A percentile compares a stretch with the other conserved stretches of the same genome.
phyloP scores from a whole-genome alignment of 2,329 filamentous ascomycete genomes.

The Phialocephala subalpina region DNA sequence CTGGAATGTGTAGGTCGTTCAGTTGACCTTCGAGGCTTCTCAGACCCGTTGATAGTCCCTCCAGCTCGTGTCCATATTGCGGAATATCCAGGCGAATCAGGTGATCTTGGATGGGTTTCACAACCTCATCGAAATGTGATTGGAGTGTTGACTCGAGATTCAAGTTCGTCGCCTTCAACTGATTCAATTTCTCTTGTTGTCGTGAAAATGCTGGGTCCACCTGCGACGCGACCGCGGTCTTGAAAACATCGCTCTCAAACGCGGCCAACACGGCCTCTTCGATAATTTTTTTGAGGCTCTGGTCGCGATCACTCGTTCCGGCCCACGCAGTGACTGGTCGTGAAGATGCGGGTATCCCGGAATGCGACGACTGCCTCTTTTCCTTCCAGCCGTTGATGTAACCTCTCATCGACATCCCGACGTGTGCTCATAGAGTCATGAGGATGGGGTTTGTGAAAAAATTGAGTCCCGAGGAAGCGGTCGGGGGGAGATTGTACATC shows the following conservation, averaged over 20 bases:
- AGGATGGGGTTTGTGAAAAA: not conserved
- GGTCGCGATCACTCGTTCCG: slow-evolving; percentile 26
- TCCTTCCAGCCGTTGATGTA: slow-evolving; percentile 35
- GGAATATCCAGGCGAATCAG: slow-evolving; percentile 30
- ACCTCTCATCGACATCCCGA: slow-evolving; percentile 27
- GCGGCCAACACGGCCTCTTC: slow-evolving; percentile 33
- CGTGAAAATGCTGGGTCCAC: slow-evolving; percentile 32
- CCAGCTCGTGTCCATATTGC: slow-evolving; percentile 29
- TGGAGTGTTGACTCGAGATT: slow-evolving; percentile 35
- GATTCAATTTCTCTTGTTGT: slow-evolving; percentile 36
- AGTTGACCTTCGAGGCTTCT: slow-evolving; percentile 21
- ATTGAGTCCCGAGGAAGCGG: not conserved
- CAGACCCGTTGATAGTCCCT: slow-evolving; percentile 24
- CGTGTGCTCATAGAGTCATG: not conserved
- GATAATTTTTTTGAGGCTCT: slow-evolving; percentile 28
- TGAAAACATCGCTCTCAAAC: slow-evolving; percentile 34
- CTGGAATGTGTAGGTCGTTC: slow-evolving; percentile 11
- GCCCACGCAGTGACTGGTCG: slow-evolving; percentile 28
- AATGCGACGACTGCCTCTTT: slow-evolving; percentile 30
- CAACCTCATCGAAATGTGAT: slow-evolving; percentile 22
- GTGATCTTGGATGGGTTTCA: slow-evolving; percentile 33
- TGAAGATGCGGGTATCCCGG: slow-evolving; percentile 16
- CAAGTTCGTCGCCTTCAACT: slow-evolving; percentile 32
- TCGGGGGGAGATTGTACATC: not conserved
- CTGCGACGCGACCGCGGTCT: slow-evolving; percentile 33